These are phyloP conservation scores for Pinus taeda DNA, from an alignment of 75 land plant genomes.

Conservation along the genomic window DNA sequence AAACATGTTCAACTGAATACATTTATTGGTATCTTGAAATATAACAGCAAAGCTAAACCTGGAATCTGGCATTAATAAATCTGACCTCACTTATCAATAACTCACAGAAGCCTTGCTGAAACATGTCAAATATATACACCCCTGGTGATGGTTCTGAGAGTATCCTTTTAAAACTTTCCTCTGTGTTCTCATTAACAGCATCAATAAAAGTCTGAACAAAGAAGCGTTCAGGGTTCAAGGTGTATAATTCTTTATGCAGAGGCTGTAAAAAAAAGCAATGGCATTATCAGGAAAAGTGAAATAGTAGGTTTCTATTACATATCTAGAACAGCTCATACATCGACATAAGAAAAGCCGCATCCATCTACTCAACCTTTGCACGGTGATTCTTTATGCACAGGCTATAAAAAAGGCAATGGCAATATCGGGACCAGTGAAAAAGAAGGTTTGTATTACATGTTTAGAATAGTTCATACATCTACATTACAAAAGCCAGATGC, in stretches of 20 bases:
- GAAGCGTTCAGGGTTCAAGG: constrained; percentile 34
- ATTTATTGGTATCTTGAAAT: not conserved
- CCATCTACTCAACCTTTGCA: not conserved
- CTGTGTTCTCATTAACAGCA: constrained; percentile 46
- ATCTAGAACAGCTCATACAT: not conserved
- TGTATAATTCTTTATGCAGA: constrained; percentile 44
- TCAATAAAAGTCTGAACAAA: constrained; percentile 38
- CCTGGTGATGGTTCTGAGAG: constrained; percentile 52
- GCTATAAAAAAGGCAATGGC: constrained; percentile 19
- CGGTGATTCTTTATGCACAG: constrained; percentile 38
- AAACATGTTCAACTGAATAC: not conserved
- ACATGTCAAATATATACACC: constrained; percentile 47
- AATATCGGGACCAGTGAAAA: not conserved
- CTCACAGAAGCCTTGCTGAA: constrained; percentile 42
- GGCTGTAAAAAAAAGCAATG: constrained; percentile 28
- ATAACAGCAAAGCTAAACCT: not conserved
- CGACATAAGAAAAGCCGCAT: not conserved
- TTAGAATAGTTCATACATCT: not conserved
- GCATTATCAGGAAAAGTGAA: not conserved
- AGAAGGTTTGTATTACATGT: not conserved
- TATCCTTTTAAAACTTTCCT: constrained; percentile 33
- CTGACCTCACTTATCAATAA: constrained; percentile 43
- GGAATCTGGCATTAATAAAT: not conserved
- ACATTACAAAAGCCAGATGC: not conserved
- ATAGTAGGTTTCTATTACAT: not conserved